phyloP scores from a whole-genome alignment of 495 filamentous ascomycete genomes.

The Trichodelitschia bisporula region DNA sequence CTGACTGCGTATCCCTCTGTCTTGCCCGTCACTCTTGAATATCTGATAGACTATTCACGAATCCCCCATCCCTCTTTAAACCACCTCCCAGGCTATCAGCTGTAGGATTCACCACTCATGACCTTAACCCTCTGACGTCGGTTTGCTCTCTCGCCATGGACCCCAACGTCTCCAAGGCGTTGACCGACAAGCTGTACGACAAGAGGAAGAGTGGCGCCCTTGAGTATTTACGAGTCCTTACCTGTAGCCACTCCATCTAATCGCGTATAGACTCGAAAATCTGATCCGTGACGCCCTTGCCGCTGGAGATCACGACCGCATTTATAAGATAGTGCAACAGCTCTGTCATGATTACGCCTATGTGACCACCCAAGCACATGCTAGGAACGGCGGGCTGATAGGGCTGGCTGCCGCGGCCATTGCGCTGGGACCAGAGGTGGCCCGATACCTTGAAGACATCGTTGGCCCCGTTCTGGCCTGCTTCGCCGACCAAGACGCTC shows the following conservation, averaged over 20 bases:
- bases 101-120: too few species aligned
- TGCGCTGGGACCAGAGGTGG: conserved; percentile 77
- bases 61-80: too few species aligned
- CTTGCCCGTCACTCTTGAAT: too few species aligned
- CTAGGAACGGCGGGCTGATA: conserved; percentile 88
- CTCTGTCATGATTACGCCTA: conserved; percentile 96
- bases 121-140: too few species aligned
- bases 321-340: conserved; percentile 75
- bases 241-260: not conserved
- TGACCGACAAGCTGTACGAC: conserved; percentile 97
- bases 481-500: conserved; percentile 93
- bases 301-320: conserved; percentile 47
- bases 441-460: conserved; percentile 72
- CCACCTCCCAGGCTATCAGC: too few species aligned
- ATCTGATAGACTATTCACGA: too few species aligned
- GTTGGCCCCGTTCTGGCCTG: conserved; percentile 96
- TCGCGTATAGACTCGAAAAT: conserved; percentile 46
- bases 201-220: conserved; percentile 89
- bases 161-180: conserved; percentile 57
- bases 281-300: conserved; percentile 68
- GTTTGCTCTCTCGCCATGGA: too few species aligned
- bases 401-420: conserved; percentile 92
- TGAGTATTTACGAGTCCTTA: conserved; percentile 42
- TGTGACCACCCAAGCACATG: conserved; percentile 91
- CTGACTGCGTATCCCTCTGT: too few species aligned